Evolutionary conservation across 1,284 basidiomycete genomes (phyloP).

Genomic region (Mycena citricolor): DNA sequence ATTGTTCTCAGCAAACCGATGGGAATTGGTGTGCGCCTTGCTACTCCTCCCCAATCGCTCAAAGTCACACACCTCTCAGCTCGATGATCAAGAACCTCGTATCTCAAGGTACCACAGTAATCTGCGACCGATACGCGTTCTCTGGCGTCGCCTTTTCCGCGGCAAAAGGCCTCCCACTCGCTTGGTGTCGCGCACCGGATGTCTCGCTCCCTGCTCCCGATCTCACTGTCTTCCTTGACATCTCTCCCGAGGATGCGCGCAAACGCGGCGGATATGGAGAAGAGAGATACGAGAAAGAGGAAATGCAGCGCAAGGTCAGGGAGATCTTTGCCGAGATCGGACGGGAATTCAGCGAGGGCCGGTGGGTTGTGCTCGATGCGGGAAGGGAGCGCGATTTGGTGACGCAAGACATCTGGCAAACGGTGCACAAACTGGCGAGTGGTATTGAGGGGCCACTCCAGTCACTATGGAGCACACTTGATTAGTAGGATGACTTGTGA

Average conservation of each 20-base stretch:
- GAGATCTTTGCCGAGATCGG: slow-evolving; percentile 66
- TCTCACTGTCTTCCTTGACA: slow-evolving; percentile 84
- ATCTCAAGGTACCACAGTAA: slow-evolving; percentile 65
- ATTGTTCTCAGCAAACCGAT: slow-evolving; percentile 95
- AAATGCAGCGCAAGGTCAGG: slow-evolving; percentile 72
- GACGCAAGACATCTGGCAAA: slow-evolving; percentile 16
- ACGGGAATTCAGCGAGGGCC: slow-evolving; percentile 30
- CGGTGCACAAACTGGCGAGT: no score
- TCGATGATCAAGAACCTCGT: slow-evolving; percentile 65
- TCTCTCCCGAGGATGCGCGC: slow-evolving; percentile 71
- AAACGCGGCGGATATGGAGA: slow-evolving; percentile 85
- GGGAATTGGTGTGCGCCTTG: slow-evolving; percentile 80
- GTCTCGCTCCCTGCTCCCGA: slow-evolving; percentile 87
- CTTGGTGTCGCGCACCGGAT: slow-evolving; percentile 88
- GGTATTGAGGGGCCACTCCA: no score
- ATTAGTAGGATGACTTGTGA: no score
- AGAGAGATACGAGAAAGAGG: slow-evolving; percentile 85
- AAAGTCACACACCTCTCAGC: slow-evolving; percentile 38
- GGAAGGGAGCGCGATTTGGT: slow-evolving; percentile 26
- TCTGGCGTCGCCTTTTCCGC: slow-evolving; percentile 95
- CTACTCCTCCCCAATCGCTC: slow-evolving; percentile 1
- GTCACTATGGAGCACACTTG: no score
- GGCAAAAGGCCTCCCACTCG: slow-evolving; percentile 69
- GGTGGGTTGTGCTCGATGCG: slow-evolving; percentile 17
- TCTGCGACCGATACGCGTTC: slow-evolving; percentile 96